Conservation (phyloP, 768 basidiomycete species). For the Tulasnella sp. region DNA sequence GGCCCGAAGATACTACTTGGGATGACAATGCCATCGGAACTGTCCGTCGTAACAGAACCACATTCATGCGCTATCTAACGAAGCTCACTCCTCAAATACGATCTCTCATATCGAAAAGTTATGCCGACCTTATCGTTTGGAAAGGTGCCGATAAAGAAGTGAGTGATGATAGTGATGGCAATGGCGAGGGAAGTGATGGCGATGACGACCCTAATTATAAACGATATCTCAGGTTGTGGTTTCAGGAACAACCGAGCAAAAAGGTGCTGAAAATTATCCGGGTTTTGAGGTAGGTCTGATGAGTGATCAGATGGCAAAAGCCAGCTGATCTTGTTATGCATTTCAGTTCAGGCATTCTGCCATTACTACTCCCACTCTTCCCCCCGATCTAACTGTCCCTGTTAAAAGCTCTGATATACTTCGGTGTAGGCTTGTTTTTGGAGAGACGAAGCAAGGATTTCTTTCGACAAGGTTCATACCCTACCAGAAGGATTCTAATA, state of each 20-base stretch:
- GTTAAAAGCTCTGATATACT: too few relatives aligned
- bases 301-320: too few relatives aligned
- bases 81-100: conserved; percentile 44
- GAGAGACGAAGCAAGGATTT: too few relatives aligned
- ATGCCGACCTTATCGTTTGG: conserved; percentile 37
- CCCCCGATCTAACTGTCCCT: too few relatives aligned
- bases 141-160: conserved; percentile 12
- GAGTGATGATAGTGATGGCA: too few relatives aligned
- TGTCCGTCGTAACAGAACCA: conserved; percentile 39
- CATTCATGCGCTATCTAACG: conserved; percentile 55
- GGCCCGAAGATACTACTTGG: conserved; percentile 52
- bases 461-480: too few relatives aligned
- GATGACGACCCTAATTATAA: conserved; percentile 31
- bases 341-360: too few relatives aligned
- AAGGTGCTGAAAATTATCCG: conserved; percentile 29
- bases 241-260: conserved; percentile 1
- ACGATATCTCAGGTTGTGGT: conserved; percentile 10
- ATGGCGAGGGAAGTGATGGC: conserved; percentile 19
- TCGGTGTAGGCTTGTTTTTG: too few relatives aligned
- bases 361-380: too few relatives aligned
- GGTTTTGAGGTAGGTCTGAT: conserved; percentile 42
- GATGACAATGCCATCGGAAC: conserved; percentile 34
- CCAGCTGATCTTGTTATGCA: too few relatives aligned
- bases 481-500: too few relatives aligned
- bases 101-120: conserved; percentile 38